Conservation (phyloP, 2,329 filamentous ascomycete genomes). For the Colletotrichum karsti region DNA sequence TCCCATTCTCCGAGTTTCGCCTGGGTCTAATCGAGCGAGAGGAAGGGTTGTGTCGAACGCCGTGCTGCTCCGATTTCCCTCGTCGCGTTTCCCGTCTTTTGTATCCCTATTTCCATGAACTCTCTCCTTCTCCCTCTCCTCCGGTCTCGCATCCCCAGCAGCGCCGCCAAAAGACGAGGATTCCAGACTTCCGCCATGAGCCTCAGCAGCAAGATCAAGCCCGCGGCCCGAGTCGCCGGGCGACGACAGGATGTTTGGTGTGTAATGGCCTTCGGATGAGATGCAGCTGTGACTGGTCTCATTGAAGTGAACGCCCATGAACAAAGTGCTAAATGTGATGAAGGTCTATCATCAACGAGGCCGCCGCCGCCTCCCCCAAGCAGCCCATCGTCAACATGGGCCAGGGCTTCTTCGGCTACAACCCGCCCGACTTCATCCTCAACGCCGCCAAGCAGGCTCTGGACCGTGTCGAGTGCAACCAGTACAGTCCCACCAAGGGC, state of each 20-base stretch:
- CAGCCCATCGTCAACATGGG: slow-evolving; percentile 74
- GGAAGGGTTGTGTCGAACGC: not conserved
- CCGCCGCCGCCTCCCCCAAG: slow-evolving; percentile 67
- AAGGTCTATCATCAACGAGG: slow-evolving; percentile 74
- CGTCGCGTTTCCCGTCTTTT: not conserved
- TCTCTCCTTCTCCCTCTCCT: slow-evolving; percentile 26
- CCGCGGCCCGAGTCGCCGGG: slow-evolving; percentile 57
- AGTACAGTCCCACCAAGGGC: slow-evolving; percentile 96
- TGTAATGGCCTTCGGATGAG: slow-evolving; percentile 28
- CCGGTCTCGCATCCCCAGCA: slow-evolving; percentile 29
- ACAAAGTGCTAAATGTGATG: not conserved
- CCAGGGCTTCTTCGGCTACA: slow-evolving; percentile 87
- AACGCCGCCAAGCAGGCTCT: slow-evolving; percentile 91
- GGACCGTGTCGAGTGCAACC: slow-evolving; percentile 94
- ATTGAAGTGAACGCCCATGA: not conserved
- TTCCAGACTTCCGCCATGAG: slow-evolving; percentile 45
- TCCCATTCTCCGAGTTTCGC: slow-evolving; percentile 8
- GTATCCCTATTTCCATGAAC: slow-evolving; percentile 14
- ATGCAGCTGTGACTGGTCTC: not conserved
- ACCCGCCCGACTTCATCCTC: slow-evolving; percentile 89
- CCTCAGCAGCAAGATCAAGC: slow-evolving; percentile 55
- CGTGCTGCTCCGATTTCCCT: slow-evolving; percentile 3
- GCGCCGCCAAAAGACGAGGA: slow-evolving; percentile 14
- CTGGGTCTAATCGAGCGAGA: slow-evolving; percentile 1
- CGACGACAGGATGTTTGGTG: slow-evolving; percentile 63